These are phyloP conservation scores for Biancaea sappan DNA, from an alignment of 306 rosid species.

Conservation along the genomic window DNA sequence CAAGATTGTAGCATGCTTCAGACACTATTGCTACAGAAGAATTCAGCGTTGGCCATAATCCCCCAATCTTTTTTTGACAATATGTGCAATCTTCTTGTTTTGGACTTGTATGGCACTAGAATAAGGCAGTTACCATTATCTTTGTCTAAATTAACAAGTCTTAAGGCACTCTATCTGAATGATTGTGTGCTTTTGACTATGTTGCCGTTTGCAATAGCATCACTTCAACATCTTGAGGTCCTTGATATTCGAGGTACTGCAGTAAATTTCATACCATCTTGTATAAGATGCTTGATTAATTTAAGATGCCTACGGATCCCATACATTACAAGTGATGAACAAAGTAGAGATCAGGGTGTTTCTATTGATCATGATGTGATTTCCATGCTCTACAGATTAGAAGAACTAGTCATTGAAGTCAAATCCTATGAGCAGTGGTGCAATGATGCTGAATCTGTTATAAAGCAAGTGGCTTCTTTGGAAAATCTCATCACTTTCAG, in stretches of 20 bases:
- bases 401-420: conserved; percentile 40
- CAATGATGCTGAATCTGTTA: not conserved
- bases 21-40: not conserved
- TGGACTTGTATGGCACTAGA: conserved; percentile 6
- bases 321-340: not conserved
- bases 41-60: not conserved
- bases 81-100: not conserved
- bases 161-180: conserved; percentile 14
- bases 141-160: not conserved
- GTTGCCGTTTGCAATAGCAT: not conserved
- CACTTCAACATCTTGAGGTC: conserved; percentile 12
- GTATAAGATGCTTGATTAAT: not conserved
- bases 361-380: not conserved
- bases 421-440: conserved; percentile 2
- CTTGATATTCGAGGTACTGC: conserved; percentile 9
- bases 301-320: conserved; percentile 13
- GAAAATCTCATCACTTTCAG: conserved; percentile 30
- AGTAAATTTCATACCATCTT: not conserved
- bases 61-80: not conserved
- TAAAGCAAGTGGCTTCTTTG: conserved; percentile 30
- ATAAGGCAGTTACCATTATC: not conserved
- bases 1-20: not conserved
- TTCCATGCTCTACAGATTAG: conserved; percentile 26
- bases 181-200: not conserved
- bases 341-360: not conserved